Evolutionary conservation across 129 eudicot genomes (phyloP).

Genomic region (Ambrosia trifida): DNA sequence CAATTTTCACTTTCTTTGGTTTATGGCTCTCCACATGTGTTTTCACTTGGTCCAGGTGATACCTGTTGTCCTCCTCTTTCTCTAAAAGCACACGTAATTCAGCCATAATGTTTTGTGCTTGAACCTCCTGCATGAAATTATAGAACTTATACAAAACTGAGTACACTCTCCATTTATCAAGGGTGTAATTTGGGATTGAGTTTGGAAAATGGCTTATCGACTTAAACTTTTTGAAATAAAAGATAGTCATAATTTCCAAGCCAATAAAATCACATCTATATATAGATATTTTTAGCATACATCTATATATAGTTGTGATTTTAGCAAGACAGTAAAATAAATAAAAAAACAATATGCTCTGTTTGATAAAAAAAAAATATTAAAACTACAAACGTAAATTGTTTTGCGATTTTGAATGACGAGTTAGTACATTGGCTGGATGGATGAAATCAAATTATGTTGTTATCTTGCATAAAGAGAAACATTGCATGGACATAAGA

Average conservation of each 20-base stretch:
- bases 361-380: not conserved
- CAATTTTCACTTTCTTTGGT: not conserved
- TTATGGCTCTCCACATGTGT: not conserved
- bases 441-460: too few relatives aligned
- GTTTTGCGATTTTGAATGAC: too few relatives aligned
- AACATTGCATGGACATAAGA: too few relatives aligned
- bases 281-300: not conserved
- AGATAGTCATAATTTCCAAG: too few relatives aligned
- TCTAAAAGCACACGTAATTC: not conserved
- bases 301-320: not conserved
- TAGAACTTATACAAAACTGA: not conserved
- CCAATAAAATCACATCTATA: not conserved
- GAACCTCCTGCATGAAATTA: not conserved
- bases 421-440: too few relatives aligned
- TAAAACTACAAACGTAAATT: not conserved
- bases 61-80: not conserved
- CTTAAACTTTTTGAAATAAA: too few relatives aligned
- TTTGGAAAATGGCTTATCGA: too few relatives aligned
- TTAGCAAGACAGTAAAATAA: not conserved
- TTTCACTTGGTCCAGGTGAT: not conserved
- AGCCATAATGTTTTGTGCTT: not conserved
- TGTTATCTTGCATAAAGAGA: too few relatives aligned
- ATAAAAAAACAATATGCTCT: not conserved
- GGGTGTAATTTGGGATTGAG: too few relatives aligned
- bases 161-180: not conserved